Percentiles rank a stretch among this genome's conserved stretches.
These are phyloP conservation scores for Linum trigynum DNA, from an alignment of 345 rosid species.

Conservation along the genomic window DNA sequence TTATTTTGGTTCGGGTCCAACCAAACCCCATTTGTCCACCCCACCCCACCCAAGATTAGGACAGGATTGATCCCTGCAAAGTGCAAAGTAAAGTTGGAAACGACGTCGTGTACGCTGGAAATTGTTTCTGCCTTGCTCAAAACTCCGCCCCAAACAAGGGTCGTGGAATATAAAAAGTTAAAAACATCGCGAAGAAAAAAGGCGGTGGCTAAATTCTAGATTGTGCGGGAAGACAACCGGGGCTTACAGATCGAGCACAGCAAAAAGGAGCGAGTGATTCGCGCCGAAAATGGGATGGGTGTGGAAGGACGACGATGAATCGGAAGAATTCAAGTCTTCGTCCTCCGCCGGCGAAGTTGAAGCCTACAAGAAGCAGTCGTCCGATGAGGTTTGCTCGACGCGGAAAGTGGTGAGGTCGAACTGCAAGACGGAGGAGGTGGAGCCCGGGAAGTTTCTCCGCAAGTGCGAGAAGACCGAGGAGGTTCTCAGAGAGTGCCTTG, in stretches of 20 bases:
- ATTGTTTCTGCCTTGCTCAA: too few relatives aligned
- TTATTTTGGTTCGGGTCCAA: too few relatives aligned
- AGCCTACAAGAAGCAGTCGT: not conserved
- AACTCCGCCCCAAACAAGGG: too few relatives aligned
- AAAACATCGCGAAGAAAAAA: too few relatives aligned
- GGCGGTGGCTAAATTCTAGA: not conserved
- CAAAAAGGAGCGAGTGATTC: not conserved
- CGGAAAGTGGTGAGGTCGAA: slow-evolving; percentile 51
- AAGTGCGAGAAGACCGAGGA: slow-evolving; percentile 88
- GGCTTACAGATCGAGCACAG: not conserved
- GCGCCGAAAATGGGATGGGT: slow-evolving; percentile 22
- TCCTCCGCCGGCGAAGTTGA: not conserved
- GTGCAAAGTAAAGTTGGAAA: too few relatives aligned
- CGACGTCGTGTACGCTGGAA: too few relatives aligned
- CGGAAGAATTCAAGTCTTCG: not conserved
- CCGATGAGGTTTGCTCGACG: slow-evolving; percentile 43
- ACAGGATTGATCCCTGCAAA: too few relatives aligned
- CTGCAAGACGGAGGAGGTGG: slow-evolving; percentile 89
- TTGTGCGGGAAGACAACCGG: not conserved
- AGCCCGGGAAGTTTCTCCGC: slow-evolving; percentile 65
- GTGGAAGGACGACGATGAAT: slow-evolving; percentile 16
- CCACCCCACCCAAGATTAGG: too few relatives aligned
- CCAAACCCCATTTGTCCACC: too few relatives aligned
- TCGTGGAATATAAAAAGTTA: too few relatives aligned
- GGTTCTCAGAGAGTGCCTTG: slow-evolving; percentile 59